These are phyloP conservation scores for Insectozyma bohioensis DNA, from an alignment of 1,139 yeast genomes.

Conservation along the genomic window DNA sequence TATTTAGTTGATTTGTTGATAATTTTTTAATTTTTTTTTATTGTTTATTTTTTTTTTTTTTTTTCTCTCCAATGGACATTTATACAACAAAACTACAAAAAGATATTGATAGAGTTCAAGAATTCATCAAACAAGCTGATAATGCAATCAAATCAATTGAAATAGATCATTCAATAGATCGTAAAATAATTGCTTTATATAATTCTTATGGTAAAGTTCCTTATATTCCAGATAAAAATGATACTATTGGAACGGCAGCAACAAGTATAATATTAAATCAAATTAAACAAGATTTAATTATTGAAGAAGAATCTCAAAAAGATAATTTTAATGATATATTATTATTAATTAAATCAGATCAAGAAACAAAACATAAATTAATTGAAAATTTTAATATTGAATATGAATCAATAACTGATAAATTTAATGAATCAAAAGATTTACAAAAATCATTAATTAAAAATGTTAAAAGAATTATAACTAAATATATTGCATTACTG, in stretches of 20 bases:
- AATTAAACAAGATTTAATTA: conserved; percentile 8
- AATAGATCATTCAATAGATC: conserved; percentile 13
- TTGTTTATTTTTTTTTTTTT: conserved; percentile 2
- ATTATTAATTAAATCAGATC: not conserved
- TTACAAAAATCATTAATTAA: not conserved
- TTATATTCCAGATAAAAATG: conserved; percentile 35
- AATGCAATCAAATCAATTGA: conserved; percentile 20
- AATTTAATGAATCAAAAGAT: not conserved
- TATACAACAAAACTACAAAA: conserved; percentile 28
- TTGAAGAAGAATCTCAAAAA: not conserved
- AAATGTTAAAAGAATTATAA: not conserved
- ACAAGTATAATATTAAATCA: conserved; percentile 26
- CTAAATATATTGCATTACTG: not conserved
- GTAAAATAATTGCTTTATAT: conserved; percentile 27
- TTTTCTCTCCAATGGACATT: conserved; percentile 6
- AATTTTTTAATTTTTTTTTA: too few relatives aligned
- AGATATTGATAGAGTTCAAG: conserved; percentile 28
- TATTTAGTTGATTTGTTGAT: conserved; percentile 19
- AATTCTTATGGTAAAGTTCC: conserved; percentile 30
- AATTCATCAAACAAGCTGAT: conserved; percentile 32
- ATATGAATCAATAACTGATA: conserved; percentile 1
- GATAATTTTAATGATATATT: conserved; percentile 3
- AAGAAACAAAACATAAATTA: not conserved
- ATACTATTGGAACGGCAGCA: conserved; percentile 36
- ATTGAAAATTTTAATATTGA: not conserved